A percentile compares a stretch with the other conserved stretches of the same genome.
These are phyloP conservation scores for Fusarium keratoplasticum DNA, from an alignment of 2,329 filamentous ascomycete species.

Conservation along the genomic window DNA sequence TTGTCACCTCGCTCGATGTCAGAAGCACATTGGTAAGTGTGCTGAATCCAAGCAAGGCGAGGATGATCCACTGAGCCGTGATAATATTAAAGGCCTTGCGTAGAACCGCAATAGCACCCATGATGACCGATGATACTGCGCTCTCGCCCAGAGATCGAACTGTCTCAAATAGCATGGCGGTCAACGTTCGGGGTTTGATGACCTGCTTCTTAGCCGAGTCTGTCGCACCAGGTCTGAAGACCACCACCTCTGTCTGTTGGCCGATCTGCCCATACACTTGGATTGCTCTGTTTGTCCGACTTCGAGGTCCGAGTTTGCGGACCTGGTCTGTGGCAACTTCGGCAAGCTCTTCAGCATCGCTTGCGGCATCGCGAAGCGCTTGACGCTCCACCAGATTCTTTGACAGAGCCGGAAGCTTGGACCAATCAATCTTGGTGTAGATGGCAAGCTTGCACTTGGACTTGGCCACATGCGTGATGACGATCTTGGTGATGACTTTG, in stretches of 20 bases:
- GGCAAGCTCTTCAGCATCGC: conserved; percentile 79
- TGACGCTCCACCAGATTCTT: conserved; percentile 73
- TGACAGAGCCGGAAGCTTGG: conserved; percentile 70
- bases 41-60: conserved; percentile 76
- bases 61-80: conserved; percentile 79
- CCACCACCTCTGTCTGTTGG: conserved; percentile 71
- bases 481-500: conserved; percentile 86
- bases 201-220: conserved; percentile 66
- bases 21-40: conserved; percentile 79
- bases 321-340: conserved; percentile 84
- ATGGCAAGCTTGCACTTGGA: conserved; percentile 92
- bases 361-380: conserved; percentile 79
- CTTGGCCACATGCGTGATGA: conserved; percentile 93
- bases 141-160: conserved; percentile 80
- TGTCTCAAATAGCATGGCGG: conserved; percentile 78
- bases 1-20: conserved; percentile 76
- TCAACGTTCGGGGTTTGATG: conserved; percentile 71
- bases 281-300: conserved; percentile 80
- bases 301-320: conserved; percentile 77
- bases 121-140: conserved; percentile 79
- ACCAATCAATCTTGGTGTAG: conserved; percentile 90
- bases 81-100: conserved; percentile 75
- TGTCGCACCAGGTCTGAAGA: conserved; percentile 65
- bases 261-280: conserved; percentile 84
- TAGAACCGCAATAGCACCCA: conserved; percentile 77